Conservation (phyloP, 2,329 filamentous ascomycete genomes). For the Ilyonectria sp. region DNA sequence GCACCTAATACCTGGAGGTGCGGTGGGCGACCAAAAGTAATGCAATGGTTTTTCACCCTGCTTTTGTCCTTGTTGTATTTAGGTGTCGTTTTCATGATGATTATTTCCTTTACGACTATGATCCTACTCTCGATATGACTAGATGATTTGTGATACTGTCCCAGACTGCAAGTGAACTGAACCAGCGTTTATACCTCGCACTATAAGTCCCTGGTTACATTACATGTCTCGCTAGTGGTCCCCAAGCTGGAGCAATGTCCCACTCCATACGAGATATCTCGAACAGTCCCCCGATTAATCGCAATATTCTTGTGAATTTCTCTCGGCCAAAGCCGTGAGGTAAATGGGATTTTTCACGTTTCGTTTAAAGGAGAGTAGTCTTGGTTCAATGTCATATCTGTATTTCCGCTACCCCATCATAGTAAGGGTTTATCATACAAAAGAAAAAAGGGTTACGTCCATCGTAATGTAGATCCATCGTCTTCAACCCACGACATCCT, state of each 20-base stretch:
- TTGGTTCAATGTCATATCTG: slow-evolving; percentile 34
- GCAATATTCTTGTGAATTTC: too few species aligned
- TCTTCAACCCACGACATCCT: slow-evolving; percentile 23
- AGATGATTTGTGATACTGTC: neutral
- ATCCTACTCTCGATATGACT: neutral
- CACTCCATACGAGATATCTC: too few species aligned
- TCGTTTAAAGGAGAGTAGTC: neutral
- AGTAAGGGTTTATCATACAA: slow-evolving; percentile 36
- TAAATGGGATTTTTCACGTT: neutral
- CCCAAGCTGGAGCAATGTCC: too few species aligned
- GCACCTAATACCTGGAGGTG: slow-evolving; percentile 57
- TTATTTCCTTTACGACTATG: slow-evolving; percentile 38
- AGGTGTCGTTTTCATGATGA: slow-evolving; percentile 56
- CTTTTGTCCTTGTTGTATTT: slow-evolving; percentile 55
- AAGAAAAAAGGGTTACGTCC: slow-evolving; percentile 33
- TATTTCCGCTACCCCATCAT: slow-evolving; percentile 31
- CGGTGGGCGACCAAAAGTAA: slow-evolving; percentile 61
- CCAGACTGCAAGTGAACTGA: neutral
- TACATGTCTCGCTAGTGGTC: neutral
- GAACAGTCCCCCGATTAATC: too few species aligned
- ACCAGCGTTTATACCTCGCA: neutral
- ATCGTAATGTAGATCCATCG: slow-evolving; percentile 21
- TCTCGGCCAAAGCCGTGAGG: too few species aligned
- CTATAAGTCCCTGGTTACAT: neutral
- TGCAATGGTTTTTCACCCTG: slow-evolving; percentile 56